Conservation (phyloP, 2,329 filamentous ascomycete species). For the Fusarium sacchari region DNA sequence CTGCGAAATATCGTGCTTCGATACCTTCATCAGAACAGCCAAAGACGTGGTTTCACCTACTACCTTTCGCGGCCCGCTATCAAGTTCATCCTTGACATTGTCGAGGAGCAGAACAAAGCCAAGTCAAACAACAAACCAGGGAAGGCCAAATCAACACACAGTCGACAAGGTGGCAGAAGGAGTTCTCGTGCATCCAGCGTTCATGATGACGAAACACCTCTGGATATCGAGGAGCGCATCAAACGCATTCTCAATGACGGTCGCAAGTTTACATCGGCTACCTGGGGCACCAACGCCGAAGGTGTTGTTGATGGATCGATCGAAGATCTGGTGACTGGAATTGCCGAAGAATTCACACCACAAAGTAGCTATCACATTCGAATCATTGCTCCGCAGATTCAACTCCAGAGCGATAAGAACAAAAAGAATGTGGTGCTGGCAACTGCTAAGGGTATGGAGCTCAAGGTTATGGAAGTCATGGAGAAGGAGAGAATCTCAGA, state of each 20-base stretch:
- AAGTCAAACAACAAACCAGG: slow-evolving; percentile 55
- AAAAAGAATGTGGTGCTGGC: slow-evolving; percentile 96
- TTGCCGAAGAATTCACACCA: slow-evolving; percentile 86
- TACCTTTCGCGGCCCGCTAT: slow-evolving; percentile 95
- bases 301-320: slow-evolving; percentile 56
- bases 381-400: slow-evolving; percentile 96
- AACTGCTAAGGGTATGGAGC: slow-evolving; percentile 96
- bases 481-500: slow-evolving; percentile 94
- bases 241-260: slow-evolving; percentile 86
- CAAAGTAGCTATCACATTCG: slow-evolving; percentile 96
- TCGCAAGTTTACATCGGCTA: slow-evolving; percentile 74
- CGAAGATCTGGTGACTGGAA: slow-evolving; percentile 75
- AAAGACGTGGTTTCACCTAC: slow-evolving; percentile 95
- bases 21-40: slow-evolving; percentile 97
- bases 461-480: slow-evolving; percentile 98
- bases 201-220: slow-evolving; percentile 66
- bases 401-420: slow-evolving; percentile 98
- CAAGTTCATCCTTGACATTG: slow-evolving; percentile 97
- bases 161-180: slow-evolving; percentile 42
- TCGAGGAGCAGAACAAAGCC: slow-evolving; percentile 88
- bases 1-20: slow-evolving; percentile 95
- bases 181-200: slow-evolving; percentile 52
- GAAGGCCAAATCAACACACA: slow-evolving; percentile 44
- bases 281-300: slow-evolving; percentile 48
- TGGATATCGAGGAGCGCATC: slow-evolving; percentile 84